Percentiles rank a stretch among this genome's conserved stretches.
Conservation (phyloP, 768 basidiomycete species). For the Kockovaella imperatae region DNA sequence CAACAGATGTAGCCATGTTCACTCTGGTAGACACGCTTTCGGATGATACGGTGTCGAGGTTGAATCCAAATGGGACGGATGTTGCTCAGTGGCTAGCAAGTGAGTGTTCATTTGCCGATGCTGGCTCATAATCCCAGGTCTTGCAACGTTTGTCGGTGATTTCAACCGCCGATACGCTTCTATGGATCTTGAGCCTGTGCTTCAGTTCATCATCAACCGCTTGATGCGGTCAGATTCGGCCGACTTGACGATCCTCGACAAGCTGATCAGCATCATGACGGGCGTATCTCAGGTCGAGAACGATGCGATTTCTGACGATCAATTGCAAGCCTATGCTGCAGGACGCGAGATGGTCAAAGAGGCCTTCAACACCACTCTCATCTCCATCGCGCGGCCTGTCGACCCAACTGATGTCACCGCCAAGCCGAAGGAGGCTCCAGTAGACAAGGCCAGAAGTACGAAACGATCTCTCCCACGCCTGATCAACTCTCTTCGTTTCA, state of each 20-base stretch:
- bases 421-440: constrained; percentile 28
- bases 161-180: constrained; percentile 70
- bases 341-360: constrained; percentile 80
- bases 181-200: constrained; percentile 70
- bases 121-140: constrained; percentile 51
- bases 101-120: constrained; percentile 8
- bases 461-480: constrained; percentile 39
- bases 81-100: constrained; percentile 31
- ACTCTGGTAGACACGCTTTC: constrained; percentile 78
- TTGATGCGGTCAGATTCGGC: constrained; percentile 65
- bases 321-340: constrained; percentile 83
- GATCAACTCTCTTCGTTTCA: constrained; percentile 36
- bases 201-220: constrained; percentile 88
- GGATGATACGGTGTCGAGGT: constrained; percentile 46
- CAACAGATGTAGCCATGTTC: constrained; percentile 86
- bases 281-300: constrained; percentile 85
- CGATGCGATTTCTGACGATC: constrained; percentile 65
- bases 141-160: constrained; percentile 88
- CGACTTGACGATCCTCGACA: constrained; percentile 79
- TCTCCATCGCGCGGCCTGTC: constrained; percentile 24
- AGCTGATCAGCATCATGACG: constrained; percentile 90
- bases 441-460: constrained; percentile 37
- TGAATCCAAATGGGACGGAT: constrained; percentile 25
- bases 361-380: constrained; percentile 49
- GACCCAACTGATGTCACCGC: constrained; percentile 14